These are phyloP conservation scores for Trichosporon coremiiforme DNA, from an alignment of 1,284 basidiomycete species.

Conservation along the genomic window DNA sequence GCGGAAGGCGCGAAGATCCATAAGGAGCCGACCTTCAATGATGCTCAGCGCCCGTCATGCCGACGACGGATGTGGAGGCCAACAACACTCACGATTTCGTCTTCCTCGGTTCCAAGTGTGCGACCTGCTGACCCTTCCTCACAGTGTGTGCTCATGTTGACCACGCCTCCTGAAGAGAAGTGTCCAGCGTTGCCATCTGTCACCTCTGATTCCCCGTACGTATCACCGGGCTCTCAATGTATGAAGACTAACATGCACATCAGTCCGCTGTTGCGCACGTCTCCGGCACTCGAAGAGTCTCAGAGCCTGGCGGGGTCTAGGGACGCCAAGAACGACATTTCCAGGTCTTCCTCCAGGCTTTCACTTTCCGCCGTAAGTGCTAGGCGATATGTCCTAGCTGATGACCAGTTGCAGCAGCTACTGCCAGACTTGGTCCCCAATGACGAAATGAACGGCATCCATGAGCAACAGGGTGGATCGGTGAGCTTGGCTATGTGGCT, in stretches of 20 bases:
- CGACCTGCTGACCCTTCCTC: not conserved
- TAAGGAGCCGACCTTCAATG: not conserved
- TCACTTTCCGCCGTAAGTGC: not conserved
- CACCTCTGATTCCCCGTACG: not conserved
- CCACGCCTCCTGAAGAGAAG: conserved; percentile 7
- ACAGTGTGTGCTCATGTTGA: conserved; percentile 6
- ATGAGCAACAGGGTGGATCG: not conserved
- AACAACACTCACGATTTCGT: not conserved
- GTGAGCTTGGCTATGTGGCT: not conserved
- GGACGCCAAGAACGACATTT: not conserved
- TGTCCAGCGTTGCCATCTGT: not conserved
- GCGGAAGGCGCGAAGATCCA: not conserved
- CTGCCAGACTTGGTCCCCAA: not conserved
- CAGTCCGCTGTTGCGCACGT: not conserved
- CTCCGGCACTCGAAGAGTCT: not conserved
- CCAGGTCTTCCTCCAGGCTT: not conserved
- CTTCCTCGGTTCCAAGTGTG: not conserved
- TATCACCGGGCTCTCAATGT: not conserved
- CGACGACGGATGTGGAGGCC: not conserved
- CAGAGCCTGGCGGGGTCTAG: not conserved
- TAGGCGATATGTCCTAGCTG: not conserved
- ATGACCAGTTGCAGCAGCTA: not conserved
- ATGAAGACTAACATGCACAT: not conserved
- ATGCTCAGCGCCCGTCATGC: not conserved
- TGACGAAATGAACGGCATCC: conserved; percentile 12